Conservation (phyloP, 2,329 filamentous ascomycete species). For the Fusarium annulatum region DNA sequence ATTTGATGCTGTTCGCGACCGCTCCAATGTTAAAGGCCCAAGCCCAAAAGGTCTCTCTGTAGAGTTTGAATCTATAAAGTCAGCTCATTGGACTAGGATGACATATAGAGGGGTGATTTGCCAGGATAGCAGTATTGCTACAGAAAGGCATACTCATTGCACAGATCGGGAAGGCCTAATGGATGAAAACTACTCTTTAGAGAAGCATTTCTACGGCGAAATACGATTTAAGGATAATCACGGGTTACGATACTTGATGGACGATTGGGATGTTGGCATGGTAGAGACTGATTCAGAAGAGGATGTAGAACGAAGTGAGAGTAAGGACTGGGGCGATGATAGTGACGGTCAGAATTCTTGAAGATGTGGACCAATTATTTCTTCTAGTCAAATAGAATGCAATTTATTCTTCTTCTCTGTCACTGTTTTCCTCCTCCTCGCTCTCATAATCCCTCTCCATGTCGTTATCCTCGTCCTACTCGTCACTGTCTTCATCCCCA, state of each 20-base stretch:
- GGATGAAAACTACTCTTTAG: neutral
- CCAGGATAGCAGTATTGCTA: neutral
- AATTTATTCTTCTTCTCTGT: too few species aligned
- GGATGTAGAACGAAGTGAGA: neutral
- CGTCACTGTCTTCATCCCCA: too few species aligned
- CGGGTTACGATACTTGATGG: neutral
- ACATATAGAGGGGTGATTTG: neutral
- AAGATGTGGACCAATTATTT: too few species aligned
- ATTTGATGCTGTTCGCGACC: neutral
- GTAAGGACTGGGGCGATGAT: neutral
- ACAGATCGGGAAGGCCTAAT: neutral
- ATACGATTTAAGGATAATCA: neutral
- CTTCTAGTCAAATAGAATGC: too few species aligned
- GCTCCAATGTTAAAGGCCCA: neutral
- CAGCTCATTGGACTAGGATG: neutral
- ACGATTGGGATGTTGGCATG: neutral
- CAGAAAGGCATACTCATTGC: neutral
- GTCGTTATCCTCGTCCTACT: too few species aligned
- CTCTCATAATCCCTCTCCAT: too few species aligned
- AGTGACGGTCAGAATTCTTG: too few species aligned
- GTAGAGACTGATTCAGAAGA: neutral
- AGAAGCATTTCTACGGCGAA: neutral
- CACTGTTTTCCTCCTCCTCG: too few species aligned
- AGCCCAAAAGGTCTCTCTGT: neutral
- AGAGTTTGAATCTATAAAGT: too few species aligned